Evolutionary conservation across 768 basidiomycete species (phyloP), one percentile per base, ranked within the genome.

Genomic region (Saitozyma podzolica): DNA sequence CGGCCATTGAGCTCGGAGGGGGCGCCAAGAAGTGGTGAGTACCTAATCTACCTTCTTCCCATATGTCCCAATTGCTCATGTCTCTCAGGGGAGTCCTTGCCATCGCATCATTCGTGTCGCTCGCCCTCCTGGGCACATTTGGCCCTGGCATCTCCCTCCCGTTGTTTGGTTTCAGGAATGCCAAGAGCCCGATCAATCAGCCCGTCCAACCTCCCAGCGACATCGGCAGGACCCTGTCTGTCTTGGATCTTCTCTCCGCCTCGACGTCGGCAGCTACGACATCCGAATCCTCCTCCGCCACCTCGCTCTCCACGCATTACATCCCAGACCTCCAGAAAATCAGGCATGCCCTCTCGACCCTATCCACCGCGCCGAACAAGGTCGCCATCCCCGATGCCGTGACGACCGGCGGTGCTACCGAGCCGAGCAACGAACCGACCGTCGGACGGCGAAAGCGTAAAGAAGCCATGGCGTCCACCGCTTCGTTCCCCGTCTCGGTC

Each of bases 291-390:
- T 11, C 13, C 48, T 13, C 41, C 10, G 42, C 45, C 19, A 19
- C 47, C 10, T 56, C 62, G 9, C 42, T 55, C 54, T 48, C 58
- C 41, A 60, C 63, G 3, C 58, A 60, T 40, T 54, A 45, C 14
- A 52, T 60, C 29, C 63, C 63, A 5, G 63, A 64, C 29, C 42
- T 64, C 8, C 56, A 64, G 39, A 53, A 42, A 19, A 64, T 64
- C 40, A 14, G 43, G 40, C 40, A 63, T 13, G 57, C 57, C 10
- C 40, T 63, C 13, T 63, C 62, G 5, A 54, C 57, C 16, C 58
- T 63, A 37, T 54, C 62, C 5, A 50, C 54, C 6, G 51, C 20
- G n/a, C 40, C 52, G 42, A 47, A 43, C 29, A 29, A 29, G 29
- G 29, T 29, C 29, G 29, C 29, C 29, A 29, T 29, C 29, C 29